phyloP scores from a whole-genome alignment of 306 rosid genomes.

The Fagus crenata region DNA sequence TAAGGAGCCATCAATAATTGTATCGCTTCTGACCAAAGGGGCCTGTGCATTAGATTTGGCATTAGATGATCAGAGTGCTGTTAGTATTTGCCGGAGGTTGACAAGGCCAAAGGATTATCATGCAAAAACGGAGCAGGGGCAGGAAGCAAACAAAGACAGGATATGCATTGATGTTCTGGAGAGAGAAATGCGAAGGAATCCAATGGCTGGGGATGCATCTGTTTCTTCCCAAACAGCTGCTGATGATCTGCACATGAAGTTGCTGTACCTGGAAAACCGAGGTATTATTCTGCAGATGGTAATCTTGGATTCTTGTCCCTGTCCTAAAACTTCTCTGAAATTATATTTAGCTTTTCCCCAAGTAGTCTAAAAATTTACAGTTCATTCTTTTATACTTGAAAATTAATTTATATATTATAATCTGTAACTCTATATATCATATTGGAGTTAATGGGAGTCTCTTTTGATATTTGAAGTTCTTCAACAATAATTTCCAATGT shows the following conservation, averaged over 20 bases:
- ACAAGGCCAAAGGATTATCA: constrained; percentile 74
- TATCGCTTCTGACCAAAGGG: constrained; percentile 63
- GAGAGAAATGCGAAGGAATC: constrained; percentile 76
- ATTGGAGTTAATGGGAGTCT: not conserved
- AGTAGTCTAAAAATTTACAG: not conserved
- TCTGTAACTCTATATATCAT: not conserved
- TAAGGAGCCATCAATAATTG: constrained; percentile 69
- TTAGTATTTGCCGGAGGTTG: constrained; percentile 79
- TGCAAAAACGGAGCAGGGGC: constrained; percentile 43
- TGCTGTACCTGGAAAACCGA: constrained; percentile 77
- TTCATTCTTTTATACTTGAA: not conserved
- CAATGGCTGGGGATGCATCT: constrained; percentile 44
- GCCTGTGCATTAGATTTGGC: constrained; percentile 66
- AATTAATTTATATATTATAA: not conserved
- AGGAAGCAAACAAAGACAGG: constrained; percentile 78
- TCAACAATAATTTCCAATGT: not conserved
- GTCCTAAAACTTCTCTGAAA: constrained; percentile 12
- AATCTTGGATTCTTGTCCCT: constrained; percentile 7
- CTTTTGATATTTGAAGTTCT: not conserved
- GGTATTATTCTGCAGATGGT: constrained; percentile 47
- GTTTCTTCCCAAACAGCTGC: constrained; percentile 43
- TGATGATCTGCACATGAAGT: constrained; percentile 62
- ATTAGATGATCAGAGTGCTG: constrained; percentile 74
- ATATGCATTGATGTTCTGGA: constrained; percentile 81
- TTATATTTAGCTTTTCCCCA: not conserved